Percentiles rank a stretch among this genome's conserved stretches.
Evolutionary conservation across 306 rosid species (phyloP).

Genomic region (Castanea sativa): DNA sequence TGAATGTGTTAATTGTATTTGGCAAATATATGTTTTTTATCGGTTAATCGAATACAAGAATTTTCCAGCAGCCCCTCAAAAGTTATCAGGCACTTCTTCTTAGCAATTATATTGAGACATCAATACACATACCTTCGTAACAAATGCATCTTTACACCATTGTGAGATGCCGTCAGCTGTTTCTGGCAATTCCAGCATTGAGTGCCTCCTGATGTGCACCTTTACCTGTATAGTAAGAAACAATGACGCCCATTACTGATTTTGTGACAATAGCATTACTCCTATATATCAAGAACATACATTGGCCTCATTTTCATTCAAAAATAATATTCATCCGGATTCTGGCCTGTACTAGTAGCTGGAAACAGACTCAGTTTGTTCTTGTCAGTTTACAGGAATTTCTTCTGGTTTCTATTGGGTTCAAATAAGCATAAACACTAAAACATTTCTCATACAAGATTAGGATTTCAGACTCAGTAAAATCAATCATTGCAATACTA

Average conservation of each 20-base stretch:
- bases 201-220: slow-evolving; percentile 66
- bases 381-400: no score
- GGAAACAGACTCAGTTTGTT: no score
- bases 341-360: no score
- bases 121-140: slow-evolving; percentile 52
- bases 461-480: background rate
- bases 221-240: slow-evolving; percentile 48
- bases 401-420: background rate
- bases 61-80: background rate
- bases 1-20: no score
- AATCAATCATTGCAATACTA: background rate
- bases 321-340: no score
- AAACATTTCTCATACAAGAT: background rate
- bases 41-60: background rate
- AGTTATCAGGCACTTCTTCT: background rate
- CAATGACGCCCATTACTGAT: background rate
- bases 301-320: no score
- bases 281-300: no score
- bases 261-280: no score
- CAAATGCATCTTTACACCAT: slow-evolving; percentile 80
- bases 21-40: no score
- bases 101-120: background rate
- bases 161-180: slow-evolving; percentile 71
- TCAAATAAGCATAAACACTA: background rate
- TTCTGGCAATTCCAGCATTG: slow-evolving; percentile 71